phyloP scores from a whole-genome alignment of 306 rosid genomes.

The Arachis stenosperma region DNA sequence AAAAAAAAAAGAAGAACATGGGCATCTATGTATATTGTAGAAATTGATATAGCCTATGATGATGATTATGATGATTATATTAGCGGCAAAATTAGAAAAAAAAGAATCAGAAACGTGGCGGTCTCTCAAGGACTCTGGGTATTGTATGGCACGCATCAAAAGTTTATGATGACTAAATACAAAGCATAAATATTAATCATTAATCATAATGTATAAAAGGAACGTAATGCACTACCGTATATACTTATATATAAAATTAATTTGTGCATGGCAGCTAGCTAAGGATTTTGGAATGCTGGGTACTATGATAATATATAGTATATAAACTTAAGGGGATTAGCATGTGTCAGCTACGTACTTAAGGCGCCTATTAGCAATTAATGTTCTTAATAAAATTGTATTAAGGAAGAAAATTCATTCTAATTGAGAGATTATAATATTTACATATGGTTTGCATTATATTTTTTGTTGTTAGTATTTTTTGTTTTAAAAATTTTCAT shows the following conservation, averaged over 20 bases:
- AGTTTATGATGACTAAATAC: constrained; percentile 18
- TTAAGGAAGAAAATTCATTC: background rate
- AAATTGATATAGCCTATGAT: background rate
- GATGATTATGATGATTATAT: background rate
- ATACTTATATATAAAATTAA: background rate
- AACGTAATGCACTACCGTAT: background rate
- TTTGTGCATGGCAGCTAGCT: constrained; percentile 3
- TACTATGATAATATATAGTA: background rate
- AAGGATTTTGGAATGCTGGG: background rate
- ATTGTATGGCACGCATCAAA: constrained; percentile 30
- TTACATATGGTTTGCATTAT: too few species aligned
- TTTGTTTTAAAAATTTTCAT: too few species aligned
- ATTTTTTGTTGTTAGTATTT: too few species aligned
- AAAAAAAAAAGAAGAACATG: background rate
- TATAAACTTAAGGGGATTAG: background rate
- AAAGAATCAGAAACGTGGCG: constrained; percentile 36
- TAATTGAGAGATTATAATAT: too few species aligned
- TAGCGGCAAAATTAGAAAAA: background rate
- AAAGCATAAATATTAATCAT: constrained; percentile 8
- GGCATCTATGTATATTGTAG: background rate
- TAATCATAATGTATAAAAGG: background rate
- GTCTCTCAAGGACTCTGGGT: background rate
- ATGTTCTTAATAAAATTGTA: too few species aligned
- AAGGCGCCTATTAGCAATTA: background rate
- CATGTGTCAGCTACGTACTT: constrained; percentile 27